Evolutionary conservation across 306 rosid genomes (phyloP).

Genomic region (Lotus japonicus): DNA sequence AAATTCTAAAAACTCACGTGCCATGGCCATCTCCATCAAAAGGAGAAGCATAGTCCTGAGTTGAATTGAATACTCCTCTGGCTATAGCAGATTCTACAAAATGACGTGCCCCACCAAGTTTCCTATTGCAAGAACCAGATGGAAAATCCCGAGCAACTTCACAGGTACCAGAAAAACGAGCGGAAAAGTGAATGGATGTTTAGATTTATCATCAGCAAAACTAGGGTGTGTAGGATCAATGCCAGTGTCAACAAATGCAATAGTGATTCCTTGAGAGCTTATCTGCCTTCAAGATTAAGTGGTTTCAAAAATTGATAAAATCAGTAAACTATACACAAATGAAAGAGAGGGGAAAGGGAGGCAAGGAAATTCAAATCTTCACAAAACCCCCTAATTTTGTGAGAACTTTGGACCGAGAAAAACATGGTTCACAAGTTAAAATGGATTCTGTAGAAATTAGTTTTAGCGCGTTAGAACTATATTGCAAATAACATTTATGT

Average conservation of each 20-base stretch:
- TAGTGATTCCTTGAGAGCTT: conserved; percentile 70
- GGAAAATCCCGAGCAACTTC: conserved; percentile 93
- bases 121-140: conserved; percentile 95
- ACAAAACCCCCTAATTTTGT: too few relatives aligned
- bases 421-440: too few relatives aligned
- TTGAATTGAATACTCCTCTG: conserved; percentile 75
- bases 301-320: background rate
- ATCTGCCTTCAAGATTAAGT: conserved; percentile 49
- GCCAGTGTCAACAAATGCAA: conserved; percentile 91
- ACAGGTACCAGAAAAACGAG: conserved; percentile 71
- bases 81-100: conserved; percentile 91
- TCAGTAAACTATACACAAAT: too few relatives aligned
- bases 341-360: too few relatives aligned
- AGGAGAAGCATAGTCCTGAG: conserved; percentile 87
- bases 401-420: too few relatives aligned
- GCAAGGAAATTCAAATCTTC: too few relatives aligned
- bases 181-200: conserved; percentile 56
- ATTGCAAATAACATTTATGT: too few relatives aligned
- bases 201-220: conserved; percentile 54
- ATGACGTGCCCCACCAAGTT: conserved; percentile 93
- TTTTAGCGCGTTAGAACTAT: too few relatives aligned
- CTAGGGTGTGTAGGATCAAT: conserved; percentile 91
- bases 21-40: conserved; percentile 99
- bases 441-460: too few relatives aligned
- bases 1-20: conserved; percentile 60